Evolutionary conservation across 2,329 filamentous ascomycete species (phyloP), one percentile per base, ranked within the genome.

Genomic region (Sarocladium strictum): DNA sequence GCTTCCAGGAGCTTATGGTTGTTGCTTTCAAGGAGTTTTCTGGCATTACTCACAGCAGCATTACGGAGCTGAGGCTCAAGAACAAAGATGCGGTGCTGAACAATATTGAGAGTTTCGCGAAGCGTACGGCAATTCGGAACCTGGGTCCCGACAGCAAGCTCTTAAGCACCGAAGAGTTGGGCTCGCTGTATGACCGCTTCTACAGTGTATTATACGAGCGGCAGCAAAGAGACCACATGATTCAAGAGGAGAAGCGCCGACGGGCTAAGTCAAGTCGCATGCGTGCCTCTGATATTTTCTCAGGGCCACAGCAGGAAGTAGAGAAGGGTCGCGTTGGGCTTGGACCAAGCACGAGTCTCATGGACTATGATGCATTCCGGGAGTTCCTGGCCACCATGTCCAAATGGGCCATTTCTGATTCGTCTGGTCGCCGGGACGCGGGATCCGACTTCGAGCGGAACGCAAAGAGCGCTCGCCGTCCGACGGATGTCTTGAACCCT

Each of bases 11-110:
- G 69, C 81, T 99, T 55, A 97, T 99, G 92, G 94, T 99, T 2
- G 94, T 97, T 19, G 94, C 94, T 1, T 99, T 99, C 74, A 97
- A 97, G 63, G 94, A 99, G 66, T 99, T 99, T 66, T 88, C 93
- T 0, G 90, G 86, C 38, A 96, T 99, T 61, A 99, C 94, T 0
- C 93, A 99, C 66, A 87, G 85, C 65, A 96, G 87, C 52, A 92
- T 99, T 57, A 88, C 87, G 1, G 94, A 97, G 60, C 80, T 95
- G 65, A 85, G 94, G 21, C 78, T 89, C 38, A 96, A 92, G 71
- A 95, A 97, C 71, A 97, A 97, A 71, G 90, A 94, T 65, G 87
- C 89, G 0, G 94, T 99, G 29, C 77, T 99, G 55, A 91, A 91
- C 68, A 97, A 92, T 60, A 97, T 99, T 64, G 94, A 97, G 72